Evolutionary conservation across 78 protist genomes (phyloP).

Genomic region (Speleostelium caveatum): DNA sequence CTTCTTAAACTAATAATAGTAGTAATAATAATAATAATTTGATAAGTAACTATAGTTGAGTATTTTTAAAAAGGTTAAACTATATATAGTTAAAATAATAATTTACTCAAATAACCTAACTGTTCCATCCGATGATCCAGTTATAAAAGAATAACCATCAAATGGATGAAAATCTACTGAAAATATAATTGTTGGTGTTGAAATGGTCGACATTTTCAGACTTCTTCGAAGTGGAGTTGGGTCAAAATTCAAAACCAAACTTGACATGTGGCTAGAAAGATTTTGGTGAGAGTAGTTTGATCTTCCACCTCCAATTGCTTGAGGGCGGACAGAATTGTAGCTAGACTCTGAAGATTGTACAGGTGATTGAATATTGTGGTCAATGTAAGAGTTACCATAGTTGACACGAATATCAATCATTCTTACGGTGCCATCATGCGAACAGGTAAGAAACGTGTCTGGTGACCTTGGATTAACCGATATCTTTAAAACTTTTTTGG

Average conservation of each 20-base stretch:
- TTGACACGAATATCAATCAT: slow-evolving; percentile 56
- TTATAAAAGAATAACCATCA: slow-evolving; percentile 58
- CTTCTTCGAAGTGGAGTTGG: slow-evolving; percentile 18
- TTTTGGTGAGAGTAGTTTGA: background rate
- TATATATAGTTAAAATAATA: background rate
- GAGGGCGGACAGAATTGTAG: slow-evolving; percentile 1
- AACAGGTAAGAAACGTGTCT: slow-evolving; percentile 27
- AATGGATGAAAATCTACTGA: slow-evolving; percentile 79
- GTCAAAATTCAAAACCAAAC: slow-evolving; percentile 42
- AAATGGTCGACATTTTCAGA: background rate
- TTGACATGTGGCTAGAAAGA: background rate
- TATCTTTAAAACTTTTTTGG: slow-evolving; percentile 53
- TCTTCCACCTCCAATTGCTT: slow-evolving; percentile 56
- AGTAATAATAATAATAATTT: background rate
- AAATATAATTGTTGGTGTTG: slow-evolving; percentile 30
- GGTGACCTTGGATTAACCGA: slow-evolving; percentile 46
- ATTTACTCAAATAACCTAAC: slow-evolving; percentile 55
- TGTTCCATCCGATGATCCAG: slow-evolving; percentile 62
- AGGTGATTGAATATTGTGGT: background rate
- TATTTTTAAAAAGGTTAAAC: background rate
- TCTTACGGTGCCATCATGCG: slow-evolving; percentile 79
- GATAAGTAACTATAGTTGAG: background rate
- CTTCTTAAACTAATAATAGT: slow-evolving; percentile 22
- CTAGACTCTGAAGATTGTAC: background rate
- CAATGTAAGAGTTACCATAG: slow-evolving; percentile 21